Conservation (phyloP, 768 basidiomycete genomes). For the Asterophora lycoperdoides region DNA sequence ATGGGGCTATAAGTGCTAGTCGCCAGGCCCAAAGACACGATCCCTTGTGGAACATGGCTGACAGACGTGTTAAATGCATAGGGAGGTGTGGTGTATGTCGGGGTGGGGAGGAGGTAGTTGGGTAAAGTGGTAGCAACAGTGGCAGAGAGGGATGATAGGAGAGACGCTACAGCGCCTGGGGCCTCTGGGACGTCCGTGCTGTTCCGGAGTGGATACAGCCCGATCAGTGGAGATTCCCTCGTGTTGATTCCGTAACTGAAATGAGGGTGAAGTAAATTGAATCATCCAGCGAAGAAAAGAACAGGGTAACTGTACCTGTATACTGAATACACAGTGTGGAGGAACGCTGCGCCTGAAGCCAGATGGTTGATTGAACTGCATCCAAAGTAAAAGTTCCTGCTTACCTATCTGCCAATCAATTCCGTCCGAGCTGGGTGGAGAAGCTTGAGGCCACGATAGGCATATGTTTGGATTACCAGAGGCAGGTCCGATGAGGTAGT, state of each 20-base stretch:
- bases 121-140: constrained; percentile 67
- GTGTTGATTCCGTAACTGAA: constrained; percentile 70
- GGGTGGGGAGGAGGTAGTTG: constrained; percentile 65
- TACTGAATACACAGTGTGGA: constrained; percentile 74
- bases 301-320: constrained; percentile 52
- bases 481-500: constrained; percentile 73
- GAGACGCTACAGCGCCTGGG: constrained; percentile 39
- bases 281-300: neutral
- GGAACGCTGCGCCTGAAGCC: constrained; percentile 53
- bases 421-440: constrained; percentile 63
- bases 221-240: constrained; percentile 73
- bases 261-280: neutral
- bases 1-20: constrained; percentile 68
- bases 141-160: constrained; percentile 58
- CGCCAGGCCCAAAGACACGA: constrained; percentile 59
- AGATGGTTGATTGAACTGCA: neutral
- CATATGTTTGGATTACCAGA: constrained; percentile 62
- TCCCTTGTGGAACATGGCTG: constrained; percentile 46
- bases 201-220: constrained; percentile 62
- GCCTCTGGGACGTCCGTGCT: constrained; percentile 38
- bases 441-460: constrained; percentile 69
- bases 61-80: constrained; percentile 72
- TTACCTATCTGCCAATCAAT: constrained; percentile 81
- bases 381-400: constrained; percentile 3
- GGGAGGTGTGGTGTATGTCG: constrained; percentile 55